phyloP scores from a whole-genome alignment of 352 stramenopile genomes.

The Saprolegnia parasitica region DNA sequence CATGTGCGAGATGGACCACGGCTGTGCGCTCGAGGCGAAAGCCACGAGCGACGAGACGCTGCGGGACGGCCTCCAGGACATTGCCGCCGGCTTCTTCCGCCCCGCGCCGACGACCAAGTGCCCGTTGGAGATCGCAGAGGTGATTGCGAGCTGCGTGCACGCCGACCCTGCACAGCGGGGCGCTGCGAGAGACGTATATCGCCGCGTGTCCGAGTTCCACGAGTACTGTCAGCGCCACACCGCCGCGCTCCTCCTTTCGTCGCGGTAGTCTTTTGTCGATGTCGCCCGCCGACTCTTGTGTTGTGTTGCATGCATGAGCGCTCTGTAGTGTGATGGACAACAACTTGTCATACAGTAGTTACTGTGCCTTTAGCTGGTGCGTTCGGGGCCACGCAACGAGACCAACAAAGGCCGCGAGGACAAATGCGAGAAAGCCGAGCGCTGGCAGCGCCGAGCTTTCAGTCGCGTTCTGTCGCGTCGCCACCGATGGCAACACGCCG shows the following conservation, averaged over 20 bases:
- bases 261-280: background rate
- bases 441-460: too few relatives aligned
- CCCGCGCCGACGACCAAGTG: conserved; percentile 5
- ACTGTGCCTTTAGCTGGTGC: too few relatives aligned
- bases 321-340: too few relatives aligned
- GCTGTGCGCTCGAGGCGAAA: background rate
- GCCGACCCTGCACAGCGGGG: conserved; percentile 3
- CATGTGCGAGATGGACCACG: conserved; percentile 22
- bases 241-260: background rate
- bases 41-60: conserved; percentile 16
- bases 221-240: conserved; percentile 17
- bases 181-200: background rate
- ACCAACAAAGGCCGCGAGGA: too few relatives aligned
- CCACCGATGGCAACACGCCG: too few relatives aligned
- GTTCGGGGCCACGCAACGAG: too few relatives aligned
- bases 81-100: background rate
- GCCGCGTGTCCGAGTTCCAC: background rate
- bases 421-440: too few relatives aligned
- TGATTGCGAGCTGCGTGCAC: conserved; percentile 17
- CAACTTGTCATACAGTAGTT: too few relatives aligned
- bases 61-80: conserved; percentile 14
- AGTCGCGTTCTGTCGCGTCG: too few relatives aligned
- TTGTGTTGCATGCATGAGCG: too few relatives aligned
- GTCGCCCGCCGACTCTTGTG: too few relatives aligned
- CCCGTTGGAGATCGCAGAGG: conserved; percentile 11